Evolutionary conservation across 495 filamentous ascomycete species (phyloP).

Genomic region (Xylaria intraflava): DNA sequence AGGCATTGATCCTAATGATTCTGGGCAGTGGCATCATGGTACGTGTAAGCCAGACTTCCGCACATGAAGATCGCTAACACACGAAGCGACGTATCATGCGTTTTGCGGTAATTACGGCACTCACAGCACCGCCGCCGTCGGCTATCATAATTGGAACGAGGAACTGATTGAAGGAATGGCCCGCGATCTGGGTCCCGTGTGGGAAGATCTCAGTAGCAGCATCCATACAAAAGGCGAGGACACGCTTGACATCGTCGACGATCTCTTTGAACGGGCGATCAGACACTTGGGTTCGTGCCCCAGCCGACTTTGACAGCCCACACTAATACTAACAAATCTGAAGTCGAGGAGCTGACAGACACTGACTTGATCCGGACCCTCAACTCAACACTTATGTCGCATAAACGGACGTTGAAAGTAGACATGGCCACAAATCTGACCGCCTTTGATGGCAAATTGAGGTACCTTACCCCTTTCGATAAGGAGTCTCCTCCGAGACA

Average conservation of each 20-base stretch:
- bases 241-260: not conserved
- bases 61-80: not conserved
- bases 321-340: not conserved
- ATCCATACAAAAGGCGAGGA: not conserved
- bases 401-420: conserved; percentile 4
- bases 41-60: not conserved
- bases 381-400: conserved; percentile 7
- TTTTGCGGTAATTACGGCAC: conserved; percentile 32
- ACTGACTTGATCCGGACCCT: conserved; percentile 7
- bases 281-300: conserved; percentile 14
- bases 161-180: conserved; percentile 33
- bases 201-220: conserved; percentile 14
- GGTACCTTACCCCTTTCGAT: no score
- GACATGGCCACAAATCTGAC: conserved; percentile 11
- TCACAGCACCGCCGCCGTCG: conserved; percentile 15
- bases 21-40: conserved; percentile 14
- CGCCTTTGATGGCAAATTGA: conserved; percentile 1
- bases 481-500: not conserved
- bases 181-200: conserved; percentile 19
- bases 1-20: not conserved
- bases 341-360: conserved; percentile 7
- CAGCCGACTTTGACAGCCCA: not conserved
- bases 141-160: conserved; percentile 32
- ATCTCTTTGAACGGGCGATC: conserved; percentile 9
- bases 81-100: conserved; percentile 22